These are phyloP conservation scores for Saccharata proteae DNA, from an alignment of 2,329 filamentous ascomycete species.

Conservation along the genomic window DNA sequence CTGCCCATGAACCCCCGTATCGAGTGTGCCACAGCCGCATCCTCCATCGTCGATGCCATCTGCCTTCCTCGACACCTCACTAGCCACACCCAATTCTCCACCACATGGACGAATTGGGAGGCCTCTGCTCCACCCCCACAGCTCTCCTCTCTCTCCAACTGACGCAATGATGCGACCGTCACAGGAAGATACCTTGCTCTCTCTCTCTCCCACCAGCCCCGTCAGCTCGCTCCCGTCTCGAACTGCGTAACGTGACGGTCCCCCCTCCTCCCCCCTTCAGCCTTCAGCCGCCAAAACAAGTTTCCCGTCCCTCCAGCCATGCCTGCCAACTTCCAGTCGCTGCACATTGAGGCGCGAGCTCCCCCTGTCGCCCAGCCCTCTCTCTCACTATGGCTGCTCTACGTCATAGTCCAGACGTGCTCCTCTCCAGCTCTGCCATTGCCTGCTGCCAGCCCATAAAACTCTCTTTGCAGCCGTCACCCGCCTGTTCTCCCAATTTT, in stretches of 20 bases:
- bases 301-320: conserved; percentile 18
- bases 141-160: too few species aligned
- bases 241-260: conserved; percentile 7
- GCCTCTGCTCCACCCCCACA: too few species aligned
- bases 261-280: too few species aligned
- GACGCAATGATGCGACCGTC: too few species aligned
- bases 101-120: too few species aligned
- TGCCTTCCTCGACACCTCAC: too few species aligned
- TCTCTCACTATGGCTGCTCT: conserved; percentile 10
- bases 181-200: too few species aligned
- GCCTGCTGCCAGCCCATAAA: background rate
- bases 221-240: conserved; percentile 1
- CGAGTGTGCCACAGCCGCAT: too few species aligned
- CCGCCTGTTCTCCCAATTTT: conserved; percentile 12
- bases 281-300: conserved; percentile 22
- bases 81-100: too few species aligned
- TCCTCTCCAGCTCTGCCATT: background rate
- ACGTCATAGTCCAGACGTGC: conserved; percentile 19
- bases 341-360: conserved; percentile 20
- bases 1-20: too few species aligned
- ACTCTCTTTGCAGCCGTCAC: conserved; percentile 1
- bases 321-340: conserved; percentile 11
- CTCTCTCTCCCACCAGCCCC: too few species aligned
- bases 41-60: too few species aligned
- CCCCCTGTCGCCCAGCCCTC: conserved; percentile 13